These are phyloP conservation scores for Acmispon strigosus DNA, from an alignment of 306 rosid genomes.

Conservation along the genomic window DNA sequence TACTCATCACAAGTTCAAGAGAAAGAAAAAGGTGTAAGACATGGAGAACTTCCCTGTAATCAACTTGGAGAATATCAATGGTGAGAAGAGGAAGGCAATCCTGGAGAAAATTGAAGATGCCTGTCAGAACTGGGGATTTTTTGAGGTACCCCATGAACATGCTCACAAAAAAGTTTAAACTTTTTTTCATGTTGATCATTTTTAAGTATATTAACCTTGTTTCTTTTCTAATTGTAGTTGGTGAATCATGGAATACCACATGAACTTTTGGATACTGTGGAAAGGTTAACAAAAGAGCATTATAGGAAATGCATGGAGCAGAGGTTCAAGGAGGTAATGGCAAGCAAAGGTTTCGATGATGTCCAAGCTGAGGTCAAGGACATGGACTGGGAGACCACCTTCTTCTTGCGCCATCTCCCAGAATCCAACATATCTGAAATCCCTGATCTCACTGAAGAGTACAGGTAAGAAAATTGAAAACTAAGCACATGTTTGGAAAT, in stretches of 20 bases:
- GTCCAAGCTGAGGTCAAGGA: slow-evolving; percentile 43
- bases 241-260: slow-evolving; percentile 49
- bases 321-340: slow-evolving; percentile 51
- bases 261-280: slow-evolving; percentile 54
- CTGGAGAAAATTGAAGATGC: slow-evolving; percentile 49
- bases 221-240: slow-evolving; percentile 24
- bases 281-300: slow-evolving; percentile 60
- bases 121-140: slow-evolving; percentile 36
- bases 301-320: slow-evolving; percentile 63
- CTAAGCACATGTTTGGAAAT: too few relatives aligned
- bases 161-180: too few relatives aligned
- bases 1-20: neutral
- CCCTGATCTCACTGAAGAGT: slow-evolving; percentile 47
- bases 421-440: slow-evolving; percentile 45
- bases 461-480: slow-evolving; percentile 28
- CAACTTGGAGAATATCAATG: slow-evolving; percentile 54
- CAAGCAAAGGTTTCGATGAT: slow-evolving; percentile 40
- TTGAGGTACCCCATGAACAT: slow-evolving; percentile 45
- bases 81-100: slow-evolving; percentile 33
- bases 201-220: neutral
- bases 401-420: slow-evolving; percentile 60
- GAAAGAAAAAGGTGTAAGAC: neutral
- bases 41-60: slow-evolving; percentile 70
- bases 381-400: slow-evolving; percentile 73
- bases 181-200: neutral